phyloP scores from a whole-genome alignment of 495 filamentous ascomycete genomes.

The Aspergillus diversus region DNA sequence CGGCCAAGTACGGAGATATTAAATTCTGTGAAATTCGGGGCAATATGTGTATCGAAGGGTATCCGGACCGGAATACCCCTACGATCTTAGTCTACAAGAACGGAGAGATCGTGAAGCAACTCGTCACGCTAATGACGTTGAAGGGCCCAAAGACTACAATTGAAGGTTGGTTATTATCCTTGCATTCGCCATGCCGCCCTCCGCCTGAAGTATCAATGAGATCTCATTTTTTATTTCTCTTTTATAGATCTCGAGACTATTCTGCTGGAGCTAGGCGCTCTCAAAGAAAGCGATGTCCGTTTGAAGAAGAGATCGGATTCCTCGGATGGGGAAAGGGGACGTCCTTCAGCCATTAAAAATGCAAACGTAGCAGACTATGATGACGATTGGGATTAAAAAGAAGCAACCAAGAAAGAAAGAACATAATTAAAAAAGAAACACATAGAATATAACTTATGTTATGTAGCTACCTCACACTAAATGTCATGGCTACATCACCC shows the following conservation, averaged over 20 bases:
- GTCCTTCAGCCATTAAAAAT: constrained; percentile 51
- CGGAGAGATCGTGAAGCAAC: constrained; percentile 85
- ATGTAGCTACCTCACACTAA: too few species aligned
- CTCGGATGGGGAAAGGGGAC: constrained; percentile 56
- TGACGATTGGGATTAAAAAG: constrained; percentile 74
- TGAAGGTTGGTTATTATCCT: constrained; percentile 48
- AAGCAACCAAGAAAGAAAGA: not conserved
- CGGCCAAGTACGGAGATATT: constrained; percentile 82
- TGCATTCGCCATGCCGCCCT: not conserved
- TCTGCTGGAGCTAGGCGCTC: constrained; percentile 78
- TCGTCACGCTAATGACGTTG: constrained; percentile 82
- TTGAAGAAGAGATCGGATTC: constrained; percentile 64
- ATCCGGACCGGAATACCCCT: constrained; percentile 91
- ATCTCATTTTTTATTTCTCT: not conserved
- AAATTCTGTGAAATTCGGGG: constrained; percentile 98
- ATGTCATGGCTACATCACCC: too few species aligned
- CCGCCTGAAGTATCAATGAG: not conserved
- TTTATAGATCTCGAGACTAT: constrained; percentile 67
- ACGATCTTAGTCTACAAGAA: constrained; percentile 92
- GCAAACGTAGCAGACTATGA: constrained; percentile 43
- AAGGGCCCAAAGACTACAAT: constrained; percentile 70
- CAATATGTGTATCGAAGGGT: constrained; percentile 93
- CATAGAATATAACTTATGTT: not conserved
- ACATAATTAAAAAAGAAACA: not conserved
- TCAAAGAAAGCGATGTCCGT: constrained; percentile 76